phyloP scores from a whole-genome alignment of 805 yeast genomes.

The Kurtzmaniella cleridarum region DNA sequence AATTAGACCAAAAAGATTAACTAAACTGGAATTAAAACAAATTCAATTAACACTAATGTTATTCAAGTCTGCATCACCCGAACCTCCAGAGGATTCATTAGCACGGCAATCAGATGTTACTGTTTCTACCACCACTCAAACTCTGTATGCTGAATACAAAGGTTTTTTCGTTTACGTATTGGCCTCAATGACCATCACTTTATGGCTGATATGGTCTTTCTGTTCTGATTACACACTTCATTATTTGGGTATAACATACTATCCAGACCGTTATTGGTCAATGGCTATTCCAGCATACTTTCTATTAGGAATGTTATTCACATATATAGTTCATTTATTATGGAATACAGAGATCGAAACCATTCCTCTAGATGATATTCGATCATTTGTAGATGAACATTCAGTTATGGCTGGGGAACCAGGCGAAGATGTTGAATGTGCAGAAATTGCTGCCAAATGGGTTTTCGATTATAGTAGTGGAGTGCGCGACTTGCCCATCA shows the following conservation, averaged over 20 bases:
- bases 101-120: conserved; percentile 66
- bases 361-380: conserved; percentile 47
- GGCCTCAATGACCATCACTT: conserved; percentile 47
- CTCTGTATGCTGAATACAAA: conserved; percentile 70
- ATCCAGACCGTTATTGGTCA: conserved; percentile 93
- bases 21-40: too few species aligned
- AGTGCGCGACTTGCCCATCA: conserved; percentile 78
- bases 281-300: conserved; percentile 68
- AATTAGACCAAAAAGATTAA: too few species aligned
- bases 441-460: neutral
- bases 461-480: conserved; percentile 48
- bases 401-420: conserved; percentile 28
- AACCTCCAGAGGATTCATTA: conserved; percentile 37
- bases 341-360: conserved; percentile 79
- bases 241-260: conserved; percentile 54
- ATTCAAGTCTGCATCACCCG: conserved; percentile 2
- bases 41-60: too few species aligned
- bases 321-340: conserved; percentile 62
- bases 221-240: conserved; percentile 57
- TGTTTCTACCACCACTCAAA: conserved; percentile 43
- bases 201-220: conserved; percentile 71
- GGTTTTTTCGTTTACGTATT: conserved; percentile 83
- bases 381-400: conserved; percentile 67
- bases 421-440: neutral
- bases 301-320: conserved; percentile 65